Conservation (phyloP, 2,329 filamentous ascomycete genomes). For the Verticillium nonalfalfae region DNA sequence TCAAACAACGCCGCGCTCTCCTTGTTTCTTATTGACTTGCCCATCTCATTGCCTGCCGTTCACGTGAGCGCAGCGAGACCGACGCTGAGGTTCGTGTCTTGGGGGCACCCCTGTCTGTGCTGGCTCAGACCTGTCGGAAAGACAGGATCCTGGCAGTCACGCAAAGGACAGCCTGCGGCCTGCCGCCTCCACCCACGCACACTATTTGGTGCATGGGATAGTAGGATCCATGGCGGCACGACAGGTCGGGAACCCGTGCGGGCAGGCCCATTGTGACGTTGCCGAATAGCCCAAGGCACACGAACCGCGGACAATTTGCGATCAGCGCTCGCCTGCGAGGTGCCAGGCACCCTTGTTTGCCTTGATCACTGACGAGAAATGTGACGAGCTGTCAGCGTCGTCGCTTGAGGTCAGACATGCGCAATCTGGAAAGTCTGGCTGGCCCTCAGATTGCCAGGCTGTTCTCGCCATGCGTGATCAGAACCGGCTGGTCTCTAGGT, state of each 20-base stretch:
- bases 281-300: not conserved
- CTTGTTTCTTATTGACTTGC: not conserved
- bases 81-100: not conserved
- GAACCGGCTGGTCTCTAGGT: not conserved
- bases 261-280: not conserved
- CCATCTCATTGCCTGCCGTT: not conserved
- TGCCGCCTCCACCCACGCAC: not conserved
- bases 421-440: not conserved
- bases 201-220: no score
- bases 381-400: not conserved
- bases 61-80: not conserved
- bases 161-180: not conserved
- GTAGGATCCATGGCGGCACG: no score
- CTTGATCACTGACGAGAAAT: no score
- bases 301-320: not conserved
- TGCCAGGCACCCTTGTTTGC: no score
- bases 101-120: not conserved
- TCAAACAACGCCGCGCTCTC: not conserved
- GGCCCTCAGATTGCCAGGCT: not conserved
- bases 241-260: no score
- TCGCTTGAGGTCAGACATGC: not conserved
- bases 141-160: not conserved
- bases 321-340: no score
- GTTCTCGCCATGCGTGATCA: not conserved
- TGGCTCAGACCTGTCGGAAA: not conserved